These are phyloP conservation scores for Fusarium sp. DNA, from an alignment of 2,329 filamentous ascomycete genomes.

Conservation along the genomic window DNA sequence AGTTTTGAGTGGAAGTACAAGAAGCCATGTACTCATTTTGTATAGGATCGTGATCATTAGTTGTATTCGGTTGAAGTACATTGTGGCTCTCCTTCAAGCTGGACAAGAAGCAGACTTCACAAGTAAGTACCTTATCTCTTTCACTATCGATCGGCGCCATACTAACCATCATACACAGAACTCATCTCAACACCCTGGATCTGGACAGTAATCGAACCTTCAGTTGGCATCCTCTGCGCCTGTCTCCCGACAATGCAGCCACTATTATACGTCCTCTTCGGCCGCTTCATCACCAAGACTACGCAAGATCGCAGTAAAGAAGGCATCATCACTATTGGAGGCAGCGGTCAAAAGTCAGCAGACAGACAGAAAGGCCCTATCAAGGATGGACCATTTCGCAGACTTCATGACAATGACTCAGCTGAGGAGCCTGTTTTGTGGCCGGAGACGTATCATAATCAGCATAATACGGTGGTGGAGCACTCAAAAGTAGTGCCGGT, in stretches of 20 bases:
- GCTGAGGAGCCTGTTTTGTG: slow-evolving; percentile 9
- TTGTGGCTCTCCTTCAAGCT: not conserved
- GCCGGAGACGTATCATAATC: not conserved
- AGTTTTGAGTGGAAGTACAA: accelerated
- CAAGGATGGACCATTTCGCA: not conserved
- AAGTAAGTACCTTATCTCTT: not conserved
- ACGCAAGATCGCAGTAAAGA: not conserved
- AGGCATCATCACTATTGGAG: not conserved
- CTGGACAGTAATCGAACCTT: slow-evolving; percentile 2
- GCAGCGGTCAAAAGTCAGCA: not conserved
- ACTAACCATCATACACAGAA: not conserved
- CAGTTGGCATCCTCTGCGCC: not conserved
- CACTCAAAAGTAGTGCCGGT: not conserved
- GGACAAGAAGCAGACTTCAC: not conserved
- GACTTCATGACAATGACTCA: slow-evolving; percentile 1
- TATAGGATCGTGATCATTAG: not conserved
- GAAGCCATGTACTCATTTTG: accelerated
- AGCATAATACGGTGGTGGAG: not conserved
- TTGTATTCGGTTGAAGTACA: not conserved
- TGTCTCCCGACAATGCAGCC: slow-evolving; percentile 4
- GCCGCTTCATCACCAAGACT: not conserved
- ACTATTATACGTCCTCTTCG: not conserved
- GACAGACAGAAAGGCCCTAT: not conserved
- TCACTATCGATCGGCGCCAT: accelerated
- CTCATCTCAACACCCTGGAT: not conserved